Percentiles rank a stretch among this genome's conserved stretches.
Conservation (phyloP, 371 early-diverging fungal species). For the Rhizopus microsporus region DNA sequence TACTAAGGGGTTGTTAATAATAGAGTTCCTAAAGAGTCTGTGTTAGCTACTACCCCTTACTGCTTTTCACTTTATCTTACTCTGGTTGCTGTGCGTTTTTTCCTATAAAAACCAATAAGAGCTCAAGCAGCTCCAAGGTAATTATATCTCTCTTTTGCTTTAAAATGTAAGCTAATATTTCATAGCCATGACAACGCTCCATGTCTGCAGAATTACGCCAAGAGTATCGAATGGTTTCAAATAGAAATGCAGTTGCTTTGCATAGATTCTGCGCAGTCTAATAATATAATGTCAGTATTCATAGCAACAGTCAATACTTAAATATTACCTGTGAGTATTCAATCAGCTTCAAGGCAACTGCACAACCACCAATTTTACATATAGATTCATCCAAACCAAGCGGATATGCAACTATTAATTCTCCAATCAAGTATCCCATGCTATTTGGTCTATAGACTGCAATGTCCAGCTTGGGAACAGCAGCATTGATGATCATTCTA, state of each 20-base stretch:
- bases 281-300: neutral
- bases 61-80: conserved; percentile 33
- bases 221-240: conserved; percentile 64
- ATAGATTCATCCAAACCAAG: conserved; percentile 68
- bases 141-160: conserved; percentile 66
- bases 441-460: conserved; percentile 48
- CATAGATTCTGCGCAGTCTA: conserved; percentile 61
- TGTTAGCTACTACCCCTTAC: neutral
- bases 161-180: conserved; percentile 67
- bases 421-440: conserved; percentile 56
- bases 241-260: conserved; percentile 61
- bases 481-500: conserved; percentile 57
- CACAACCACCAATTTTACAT: conserved; percentile 77
- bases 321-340: conserved; percentile 61
- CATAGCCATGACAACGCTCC: conserved; percentile 73
- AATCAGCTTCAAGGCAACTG: conserved; percentile 62
- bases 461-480: conserved; percentile 59
- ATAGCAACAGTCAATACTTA: neutral
- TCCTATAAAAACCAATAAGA: conserved; percentile 68
- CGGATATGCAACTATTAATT: conserved; percentile 58
- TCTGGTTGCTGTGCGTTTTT: conserved; percentile 53
- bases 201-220: conserved; percentile 79
- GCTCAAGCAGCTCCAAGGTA: conserved; percentile 60
- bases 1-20: conserved; percentile 68
- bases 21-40: conserved; percentile 49